phyloP scores from a whole-genome alignment of 768 basidiomycete genomes.

The Leccinum uliginosum region DNA sequence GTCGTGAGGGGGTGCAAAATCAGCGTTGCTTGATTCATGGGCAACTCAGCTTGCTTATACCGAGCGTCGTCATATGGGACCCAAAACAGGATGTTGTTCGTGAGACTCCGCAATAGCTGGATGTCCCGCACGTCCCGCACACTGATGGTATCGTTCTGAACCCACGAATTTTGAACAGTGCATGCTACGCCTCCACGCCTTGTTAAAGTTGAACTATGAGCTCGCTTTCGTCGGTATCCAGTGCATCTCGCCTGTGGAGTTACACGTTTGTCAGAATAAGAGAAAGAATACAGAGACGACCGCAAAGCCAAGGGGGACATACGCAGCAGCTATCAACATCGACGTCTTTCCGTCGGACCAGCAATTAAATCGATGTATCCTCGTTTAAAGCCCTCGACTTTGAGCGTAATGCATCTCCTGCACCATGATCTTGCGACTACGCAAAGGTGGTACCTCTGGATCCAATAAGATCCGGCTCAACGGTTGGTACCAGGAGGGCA shows the following conservation, averaged over 20 bases:
- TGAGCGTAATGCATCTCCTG: not conserved
- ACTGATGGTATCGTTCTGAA: constrained; percentile 6
- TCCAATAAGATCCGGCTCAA: no score
- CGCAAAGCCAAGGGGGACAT: not conserved
- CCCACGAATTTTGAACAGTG: constrained; percentile 1
- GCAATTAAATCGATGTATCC: constrained; percentile 3
- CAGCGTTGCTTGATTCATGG: not conserved
- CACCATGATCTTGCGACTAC: no score
- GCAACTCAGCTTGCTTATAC: not conserved
- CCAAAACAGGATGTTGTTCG: constrained; percentile 1
- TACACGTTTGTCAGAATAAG: not conserved
- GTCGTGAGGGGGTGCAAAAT: no score
- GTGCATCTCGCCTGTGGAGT: constrained; percentile 4
- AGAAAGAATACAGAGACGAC: not conserved
- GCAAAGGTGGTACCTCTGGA: no score
- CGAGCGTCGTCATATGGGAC: not conserved
- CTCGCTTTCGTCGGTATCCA: not conserved
- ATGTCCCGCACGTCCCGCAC: not conserved
- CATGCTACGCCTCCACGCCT: constrained; percentile 1
- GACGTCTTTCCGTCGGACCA: constrained; percentile 3
- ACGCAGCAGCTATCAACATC: constrained; percentile 2
- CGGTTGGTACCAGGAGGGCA: no score
- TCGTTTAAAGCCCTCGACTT: not conserved
- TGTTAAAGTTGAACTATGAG: constrained; percentile 2
- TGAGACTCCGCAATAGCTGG: not conserved